A percentile compares a stretch with the other conserved stretches of the same genome.
phyloP scores from a whole-genome alignment of 805 yeast genomes.

The Cyberlindnera maclurae region DNA sequence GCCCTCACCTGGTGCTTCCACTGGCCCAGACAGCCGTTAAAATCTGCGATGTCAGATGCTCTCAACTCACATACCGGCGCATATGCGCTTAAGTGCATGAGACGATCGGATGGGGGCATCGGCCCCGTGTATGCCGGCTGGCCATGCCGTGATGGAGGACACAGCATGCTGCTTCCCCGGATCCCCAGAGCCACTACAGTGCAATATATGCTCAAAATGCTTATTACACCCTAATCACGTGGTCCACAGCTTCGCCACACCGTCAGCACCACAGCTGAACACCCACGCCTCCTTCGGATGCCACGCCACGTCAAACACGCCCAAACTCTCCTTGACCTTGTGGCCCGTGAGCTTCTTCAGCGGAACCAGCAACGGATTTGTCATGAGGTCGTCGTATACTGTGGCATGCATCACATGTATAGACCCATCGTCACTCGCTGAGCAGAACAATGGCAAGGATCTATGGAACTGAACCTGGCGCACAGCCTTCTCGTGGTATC shows the following conservation, averaged over 20 bases:
- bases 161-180: no score
- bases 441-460: conserved; percentile 83
- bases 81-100: no score
- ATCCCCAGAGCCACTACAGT: no score
- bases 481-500: conserved; percentile 94
- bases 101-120: no score
- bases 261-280: conserved; percentile 95
- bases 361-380: conserved; percentile 93
- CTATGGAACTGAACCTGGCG: conserved; percentile 84
- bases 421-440: conserved; percentile 91
- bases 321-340: conserved; percentile 67
- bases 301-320: conserved; percentile 86
- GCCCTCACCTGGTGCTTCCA: no score
- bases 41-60: no score
- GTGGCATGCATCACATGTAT: conserved; percentile 95
- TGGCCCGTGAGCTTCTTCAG: conserved; percentile 92
- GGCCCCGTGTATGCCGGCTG: no score
- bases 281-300: conserved; percentile 99
- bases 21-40: no score
- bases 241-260: conserved; percentile 94
- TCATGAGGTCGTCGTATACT: conserved; percentile 91
- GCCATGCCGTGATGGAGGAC: no score
- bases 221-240: conserved; percentile 34
- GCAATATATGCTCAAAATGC: no score
- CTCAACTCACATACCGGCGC: no score